phyloP scores from a whole-genome alignment of 2,329 filamentous ascomycete genomes.

The Diaporthe aspalathi region DNA sequence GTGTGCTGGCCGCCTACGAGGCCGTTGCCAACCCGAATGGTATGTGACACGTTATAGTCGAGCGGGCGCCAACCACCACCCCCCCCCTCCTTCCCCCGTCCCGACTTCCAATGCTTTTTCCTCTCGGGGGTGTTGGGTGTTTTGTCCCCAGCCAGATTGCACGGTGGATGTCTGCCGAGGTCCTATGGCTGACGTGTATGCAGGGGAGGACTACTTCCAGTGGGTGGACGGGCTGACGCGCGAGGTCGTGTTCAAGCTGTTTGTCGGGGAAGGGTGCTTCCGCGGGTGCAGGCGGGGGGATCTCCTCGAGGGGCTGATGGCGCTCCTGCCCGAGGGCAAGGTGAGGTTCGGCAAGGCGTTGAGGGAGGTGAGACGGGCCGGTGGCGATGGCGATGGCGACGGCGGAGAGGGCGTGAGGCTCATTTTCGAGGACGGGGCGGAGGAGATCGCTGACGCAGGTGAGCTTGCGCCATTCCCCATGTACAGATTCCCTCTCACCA shows the following conservation, averaged over 20 bases:
- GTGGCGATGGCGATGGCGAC: slow-evolving; percentile 40
- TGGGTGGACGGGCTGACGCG: slow-evolving; percentile 53
- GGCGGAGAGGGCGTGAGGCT: slow-evolving; percentile 43
- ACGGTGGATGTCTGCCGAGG: too few relatives aligned
- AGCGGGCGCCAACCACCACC: too few relatives aligned
- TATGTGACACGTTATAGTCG: too few relatives aligned
- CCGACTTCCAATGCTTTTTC: too few relatives aligned
- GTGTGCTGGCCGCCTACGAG: slow-evolving; percentile 53
- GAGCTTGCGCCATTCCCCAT: slow-evolving; percentile 34
- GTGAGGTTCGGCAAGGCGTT: slow-evolving; percentile 51
- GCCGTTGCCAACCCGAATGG: slow-evolving; percentile 51
- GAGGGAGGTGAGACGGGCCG: slow-evolving; percentile 41
- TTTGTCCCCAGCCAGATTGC: too few relatives aligned
- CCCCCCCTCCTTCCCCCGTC: too few relatives aligned
- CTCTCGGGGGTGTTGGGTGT: too few relatives aligned
- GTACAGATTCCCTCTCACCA: too few relatives aligned
- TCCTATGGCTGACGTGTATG: too few relatives aligned
- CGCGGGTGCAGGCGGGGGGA: slow-evolving; percentile 55
- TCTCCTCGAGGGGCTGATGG: slow-evolving; percentile 53
- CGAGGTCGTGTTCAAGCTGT: slow-evolving; percentile 49
- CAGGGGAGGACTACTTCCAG: slow-evolving; percentile 54
- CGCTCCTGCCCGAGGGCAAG: slow-evolving; percentile 44
- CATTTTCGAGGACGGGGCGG: slow-evolving; percentile 48
- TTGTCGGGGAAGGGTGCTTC: slow-evolving; percentile 55
- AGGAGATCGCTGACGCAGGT: slow-evolving; percentile 49